phyloP scores from a whole-genome alignment of 768 basidiomycete species.

The Termitomyces sp. region DNA sequence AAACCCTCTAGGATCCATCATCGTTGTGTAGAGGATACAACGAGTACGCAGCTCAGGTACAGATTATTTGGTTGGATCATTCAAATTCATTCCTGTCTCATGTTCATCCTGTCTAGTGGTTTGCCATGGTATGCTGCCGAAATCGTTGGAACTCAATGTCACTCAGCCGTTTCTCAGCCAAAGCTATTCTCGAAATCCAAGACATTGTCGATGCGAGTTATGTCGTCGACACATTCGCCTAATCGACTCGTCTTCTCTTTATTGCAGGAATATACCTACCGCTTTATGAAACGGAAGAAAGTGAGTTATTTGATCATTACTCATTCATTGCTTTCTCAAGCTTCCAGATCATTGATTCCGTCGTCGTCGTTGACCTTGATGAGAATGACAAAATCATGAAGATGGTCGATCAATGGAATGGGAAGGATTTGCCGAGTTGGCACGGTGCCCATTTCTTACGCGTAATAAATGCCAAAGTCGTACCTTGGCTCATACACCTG shows the following conservation, averaged over 20 bases:
- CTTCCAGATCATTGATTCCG: conserved; percentile 51
- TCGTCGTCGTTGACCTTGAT: conserved; percentile 62
- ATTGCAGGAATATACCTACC: conserved; percentile 57
- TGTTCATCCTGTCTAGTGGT: no score
- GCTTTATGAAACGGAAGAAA: conserved; percentile 48
- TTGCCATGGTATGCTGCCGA: conserved; percentile 39
- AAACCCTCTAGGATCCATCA: conserved; percentile 41
- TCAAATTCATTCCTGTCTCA: not conserved
- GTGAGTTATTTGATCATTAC: conserved; percentile 20
- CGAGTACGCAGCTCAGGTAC: conserved; percentile 52
- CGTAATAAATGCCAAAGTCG: conserved; percentile 43
- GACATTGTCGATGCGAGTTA: conserved; percentile 46
- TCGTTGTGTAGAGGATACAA: conserved; percentile 44
- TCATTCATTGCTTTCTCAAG: not conserved
- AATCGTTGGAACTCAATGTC: not conserved
- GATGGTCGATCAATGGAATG: conserved; percentile 59
- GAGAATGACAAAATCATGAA: conserved; percentile 58
- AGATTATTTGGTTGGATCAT: conserved; percentile 9
- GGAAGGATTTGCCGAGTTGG: conserved; percentile 45
- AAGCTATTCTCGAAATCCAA: conserved; percentile 51
- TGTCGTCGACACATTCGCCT: conserved; percentile 55
- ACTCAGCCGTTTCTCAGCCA: conserved; percentile 32
- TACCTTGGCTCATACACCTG: conserved; percentile 49
- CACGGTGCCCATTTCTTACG: conserved; percentile 48
- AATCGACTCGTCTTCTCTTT: conserved; percentile 60